Evolutionary conservation across 345 rosid genomes (phyloP), one percentile per base, ranked within the genome.

Genomic region (Boechera divaricarpa): DNA sequence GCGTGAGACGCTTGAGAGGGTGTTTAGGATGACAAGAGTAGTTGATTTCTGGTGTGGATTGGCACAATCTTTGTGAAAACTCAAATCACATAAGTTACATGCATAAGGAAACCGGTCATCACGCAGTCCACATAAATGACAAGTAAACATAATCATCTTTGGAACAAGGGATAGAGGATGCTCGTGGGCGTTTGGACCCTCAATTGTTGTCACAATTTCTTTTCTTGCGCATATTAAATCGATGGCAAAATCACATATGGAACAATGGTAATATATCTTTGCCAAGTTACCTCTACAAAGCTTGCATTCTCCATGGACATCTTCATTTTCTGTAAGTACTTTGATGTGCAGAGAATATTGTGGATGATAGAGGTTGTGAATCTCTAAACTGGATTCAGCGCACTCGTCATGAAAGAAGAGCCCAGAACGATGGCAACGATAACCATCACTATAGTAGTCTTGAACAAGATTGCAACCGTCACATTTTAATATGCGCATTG

Each of bases 281-380:
- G 33, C 10, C 6, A 63, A 63, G 1, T 63, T 63, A 63, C 67
- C 67, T 63, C 51, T 39, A 63, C 51, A 63, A 41, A 63, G 9
- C 0, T 38, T 41, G 35, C 52, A 63, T 63, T 41, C 2, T 61
- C 16, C 16, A 18, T 12, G 0, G 0, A 13, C 3, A 24, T 39
- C 33, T 18, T 39, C 21, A 42, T 39, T 13, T 41, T 1, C 11
- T 12, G 5, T 3, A 39, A 11, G 0, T 24, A 63, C 6, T 4
- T 39, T 39, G 35, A 63, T 10, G 35, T 11, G 10, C 5, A 41
- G 10, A 24, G 35, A 7, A 12, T 63, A 51, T 24, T 63, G 48
- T 60, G 47, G 65, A 24, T 63, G 67, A 26, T 63, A 41, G 6
- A 1, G 0, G 18, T 41, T 63, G 51, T 0, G 0, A 63, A 63